Evolutionary conservation across 805 yeast species (phyloP), one percentile per base, ranked within the genome.

Genomic region (Cyberlindnera galapagoensis): DNA sequence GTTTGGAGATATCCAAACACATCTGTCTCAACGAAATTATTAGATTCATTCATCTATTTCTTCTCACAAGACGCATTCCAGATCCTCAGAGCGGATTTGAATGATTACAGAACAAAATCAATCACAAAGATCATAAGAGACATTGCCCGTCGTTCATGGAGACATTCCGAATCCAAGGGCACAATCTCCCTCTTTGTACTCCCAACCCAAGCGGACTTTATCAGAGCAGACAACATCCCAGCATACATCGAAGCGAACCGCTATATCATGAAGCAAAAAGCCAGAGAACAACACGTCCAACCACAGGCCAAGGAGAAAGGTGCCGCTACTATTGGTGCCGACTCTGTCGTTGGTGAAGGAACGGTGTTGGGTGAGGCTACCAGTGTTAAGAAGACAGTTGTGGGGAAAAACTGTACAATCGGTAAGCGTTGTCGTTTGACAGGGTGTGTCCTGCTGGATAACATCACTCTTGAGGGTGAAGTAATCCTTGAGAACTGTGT

Each of bases 171-270:
- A 6, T 52, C 57, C 8, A 65, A 66, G 40, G 84, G 77, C 34
- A 71, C 78, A 1, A 71, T 92, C 12, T 81, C 81, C 4, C 63
- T 90, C 46, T 71, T 80, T 41, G 69, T 78, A 16, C 54, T 88
- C 18, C 95, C 96, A 4, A 63, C 69, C 18, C 73, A 76, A 38
- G 74, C 81, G 9, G 63, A 70, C 3, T 88, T 88, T 50, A 69
- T 84, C 38, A 72, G 97, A 44, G 69, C 82, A 30, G 87, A 86
- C 53, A 84, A 79, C 51, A 62, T 85, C 28, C 71, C 83, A 2
- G 83, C 90, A 2, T 87, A 78, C 56, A 72, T 86, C 75, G 99
- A 92, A 59, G 87, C 94, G 14, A 92, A 87, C 54, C 67, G 98
- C 40, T 68, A 72, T 49, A 67, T 80, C 36, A 69, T 90, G 71